Evolutionary conservation across 768 basidiomycete genomes (phyloP).

Genomic region (Naganishia antarctica): DNA sequence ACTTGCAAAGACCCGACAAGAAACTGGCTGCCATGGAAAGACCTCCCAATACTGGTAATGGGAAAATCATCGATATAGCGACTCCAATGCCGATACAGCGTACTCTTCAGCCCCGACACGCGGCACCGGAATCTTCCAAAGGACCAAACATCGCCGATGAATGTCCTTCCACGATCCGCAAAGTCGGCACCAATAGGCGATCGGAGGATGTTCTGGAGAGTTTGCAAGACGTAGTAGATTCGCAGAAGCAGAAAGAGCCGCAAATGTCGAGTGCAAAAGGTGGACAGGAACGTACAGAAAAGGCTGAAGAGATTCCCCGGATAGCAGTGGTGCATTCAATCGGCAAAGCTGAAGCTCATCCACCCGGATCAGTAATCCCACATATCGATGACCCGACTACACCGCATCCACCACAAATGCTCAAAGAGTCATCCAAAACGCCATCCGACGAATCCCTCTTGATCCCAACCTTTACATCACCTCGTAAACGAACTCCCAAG

Average conservation of each 20-base stretch:
- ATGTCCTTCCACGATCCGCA: not conserved
- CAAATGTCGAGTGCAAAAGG: too few species aligned
- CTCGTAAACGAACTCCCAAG: not conserved
- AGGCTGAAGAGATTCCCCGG: too few species aligned
- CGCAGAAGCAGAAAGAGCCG: not conserved
- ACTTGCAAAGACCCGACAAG: too few species aligned
- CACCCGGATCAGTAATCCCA: too few species aligned
- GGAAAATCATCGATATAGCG: not conserved
- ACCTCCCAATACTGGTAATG: too few species aligned
- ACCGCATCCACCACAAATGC: too few species aligned
- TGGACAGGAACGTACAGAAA: too few species aligned
- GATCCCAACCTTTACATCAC: not conserved
- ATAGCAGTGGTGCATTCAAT: too few species aligned
- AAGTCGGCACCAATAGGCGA: not conserved
- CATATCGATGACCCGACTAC: too few species aligned
- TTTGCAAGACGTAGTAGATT: not conserved
- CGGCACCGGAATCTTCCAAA: not conserved
- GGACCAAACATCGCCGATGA: not conserved
- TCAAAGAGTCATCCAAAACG: not conserved
- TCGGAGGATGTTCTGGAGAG: not conserved
- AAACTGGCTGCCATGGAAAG: too few species aligned
- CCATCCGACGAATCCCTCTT: not conserved
- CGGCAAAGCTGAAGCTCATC: too few species aligned
- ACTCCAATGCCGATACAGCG: slow-evolving; percentile 9
- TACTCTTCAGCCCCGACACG: too few species aligned